A percentile compares a stretch with the other conserved stretches of the same genome.
Conservation (phyloP, 1,139 yeast species). For the Yamadazyma epiphylla region DNA sequence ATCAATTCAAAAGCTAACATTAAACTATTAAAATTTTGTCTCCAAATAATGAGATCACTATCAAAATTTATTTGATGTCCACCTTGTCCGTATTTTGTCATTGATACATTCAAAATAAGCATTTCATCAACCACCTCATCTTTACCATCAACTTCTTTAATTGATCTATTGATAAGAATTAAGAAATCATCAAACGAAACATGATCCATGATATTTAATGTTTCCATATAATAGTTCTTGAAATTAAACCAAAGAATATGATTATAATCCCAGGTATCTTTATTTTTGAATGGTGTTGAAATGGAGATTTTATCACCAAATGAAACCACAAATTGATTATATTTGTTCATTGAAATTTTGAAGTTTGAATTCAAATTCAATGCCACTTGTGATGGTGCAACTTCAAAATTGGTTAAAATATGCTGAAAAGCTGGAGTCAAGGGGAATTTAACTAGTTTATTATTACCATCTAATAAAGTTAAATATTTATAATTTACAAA, state of each 20-base stretch:
- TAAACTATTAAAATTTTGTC: constrained; percentile 30
- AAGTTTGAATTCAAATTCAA: too few relatives aligned
- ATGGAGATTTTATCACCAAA: constrained; percentile 29
- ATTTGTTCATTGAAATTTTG: constrained; percentile 18
- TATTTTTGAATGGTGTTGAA: constrained; percentile 32
- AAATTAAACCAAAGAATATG: constrained; percentile 43
- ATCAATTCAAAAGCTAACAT: constrained; percentile 22
- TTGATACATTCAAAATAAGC: constrained; percentile 30
- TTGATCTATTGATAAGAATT: constrained; percentile 29
- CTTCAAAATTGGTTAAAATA: constrained; percentile 19
- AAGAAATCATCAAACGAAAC: constrained; percentile 35
- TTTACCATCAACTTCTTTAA: constrained; percentile 12
- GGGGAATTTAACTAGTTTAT: constrained; percentile 24
- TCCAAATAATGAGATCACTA: constrained; percentile 40
- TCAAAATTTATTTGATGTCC: constrained; percentile 33
- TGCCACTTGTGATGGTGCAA: too few relatives aligned
- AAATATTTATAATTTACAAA: constrained; percentile 27
- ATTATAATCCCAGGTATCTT: constrained; percentile 16
- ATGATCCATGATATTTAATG: constrained; percentile 33
- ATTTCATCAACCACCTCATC: constrained; percentile 32
- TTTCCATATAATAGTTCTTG: constrained; percentile 28
- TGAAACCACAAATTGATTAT: constrained; percentile 28
- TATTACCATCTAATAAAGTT: constrained; percentile 17
- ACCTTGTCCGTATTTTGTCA: constrained; percentile 34
- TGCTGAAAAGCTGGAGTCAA: constrained; percentile 28